Evolutionary conservation across 2,329 filamentous ascomycete species (phyloP).

Genomic region (Atkinsonella hypoxylon): DNA sequence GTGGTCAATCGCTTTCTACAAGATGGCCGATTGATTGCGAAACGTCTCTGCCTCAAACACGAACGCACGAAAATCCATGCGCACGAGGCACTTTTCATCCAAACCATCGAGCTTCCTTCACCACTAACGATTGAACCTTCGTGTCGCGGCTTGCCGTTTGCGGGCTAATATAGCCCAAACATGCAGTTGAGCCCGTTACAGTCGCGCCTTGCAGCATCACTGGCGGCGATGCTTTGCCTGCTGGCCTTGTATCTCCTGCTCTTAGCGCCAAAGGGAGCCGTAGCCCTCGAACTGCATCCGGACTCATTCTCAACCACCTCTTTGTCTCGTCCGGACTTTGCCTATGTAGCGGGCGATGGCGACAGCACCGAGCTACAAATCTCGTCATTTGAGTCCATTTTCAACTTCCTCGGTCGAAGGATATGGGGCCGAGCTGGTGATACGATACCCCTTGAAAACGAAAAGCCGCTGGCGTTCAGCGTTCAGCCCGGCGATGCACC

Average conservation of each 20-base stretch:
- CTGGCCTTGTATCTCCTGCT: slow-evolving; percentile 49
- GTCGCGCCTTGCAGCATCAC: slow-evolving; percentile 58
- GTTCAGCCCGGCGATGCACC: slow-evolving; percentile 46
- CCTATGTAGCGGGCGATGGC: background rate
- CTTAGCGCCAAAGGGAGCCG: slow-evolving; percentile 45
- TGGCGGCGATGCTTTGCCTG: slow-evolving; percentile 48
- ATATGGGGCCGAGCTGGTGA: slow-evolving; percentile 50
- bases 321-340: background rate
- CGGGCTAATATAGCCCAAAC: slow-evolving; percentile 13
- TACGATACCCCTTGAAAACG: slow-evolving; percentile 46
- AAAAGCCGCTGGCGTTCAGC: slow-evolving; percentile 47
- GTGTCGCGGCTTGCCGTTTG: background rate
- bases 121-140: background rate
- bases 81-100: slow-evolving; percentile 18
- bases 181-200: slow-evolving; percentile 58
- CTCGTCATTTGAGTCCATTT: slow-evolving; percentile 45
- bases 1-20: background rate
- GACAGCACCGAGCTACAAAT: slow-evolving; percentile 11
- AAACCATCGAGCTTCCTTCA: slow-evolving; percentile 25
- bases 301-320: slow-evolving; percentile 3
- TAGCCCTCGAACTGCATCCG: slow-evolving; percentile 41
- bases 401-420: slow-evolving; percentile 46
- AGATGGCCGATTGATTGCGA: background rate
- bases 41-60: no score
- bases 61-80: no score